Percentiles rank a stretch among this genome's conserved stretches.
phyloP scores from a whole-genome alignment of 2,329 filamentous ascomycete species.

The Paradendryphiella salina region DNA sequence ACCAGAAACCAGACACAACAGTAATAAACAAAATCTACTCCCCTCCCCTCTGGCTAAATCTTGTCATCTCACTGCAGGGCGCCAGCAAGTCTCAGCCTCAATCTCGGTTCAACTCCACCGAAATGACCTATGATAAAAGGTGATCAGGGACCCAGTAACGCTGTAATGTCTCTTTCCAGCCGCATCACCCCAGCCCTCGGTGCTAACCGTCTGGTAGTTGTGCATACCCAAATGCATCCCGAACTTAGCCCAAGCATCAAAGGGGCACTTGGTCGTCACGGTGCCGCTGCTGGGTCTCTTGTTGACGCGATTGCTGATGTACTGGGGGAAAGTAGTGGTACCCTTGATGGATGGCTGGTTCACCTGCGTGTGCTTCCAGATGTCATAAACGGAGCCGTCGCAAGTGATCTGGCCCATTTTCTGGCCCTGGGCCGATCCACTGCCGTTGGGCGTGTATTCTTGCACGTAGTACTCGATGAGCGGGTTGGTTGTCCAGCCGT shows the following conservation, averaged over 20 bases:
- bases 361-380: constrained; percentile 38
- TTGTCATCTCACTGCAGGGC: too few relatives aligned
- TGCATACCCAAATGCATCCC: constrained; percentile 34
- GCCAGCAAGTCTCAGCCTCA: too few relatives aligned
- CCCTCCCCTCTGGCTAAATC: too few relatives aligned
- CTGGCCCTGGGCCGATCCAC: constrained; percentile 33
- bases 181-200: constrained; percentile 38
- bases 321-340: constrained; percentile 56
- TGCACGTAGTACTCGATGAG: constrained; percentile 56
- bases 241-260: constrained; percentile 34
- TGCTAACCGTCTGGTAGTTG: constrained; percentile 38
- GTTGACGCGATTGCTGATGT: constrained; percentile 45
- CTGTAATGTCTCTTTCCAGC: constrained; percentile 37
- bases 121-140: too few relatives aligned
- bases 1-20: too few relatives aligned
- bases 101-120: too few relatives aligned
- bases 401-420: constrained; percentile 34
- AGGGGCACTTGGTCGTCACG: constrained; percentile 38
- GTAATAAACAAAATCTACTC: neutral
- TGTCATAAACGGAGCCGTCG: constrained; percentile 39
- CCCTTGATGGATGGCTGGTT: constrained; percentile 55
- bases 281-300: constrained; percentile 38
- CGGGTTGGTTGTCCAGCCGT: constrained; percentile 59
- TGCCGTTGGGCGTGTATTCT: constrained; percentile 53
- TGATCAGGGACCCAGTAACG: constrained; percentile 19